Conservation (phyloP, 176 grass and related monocot genomes). For the Sorghum bicolor region DNA sequence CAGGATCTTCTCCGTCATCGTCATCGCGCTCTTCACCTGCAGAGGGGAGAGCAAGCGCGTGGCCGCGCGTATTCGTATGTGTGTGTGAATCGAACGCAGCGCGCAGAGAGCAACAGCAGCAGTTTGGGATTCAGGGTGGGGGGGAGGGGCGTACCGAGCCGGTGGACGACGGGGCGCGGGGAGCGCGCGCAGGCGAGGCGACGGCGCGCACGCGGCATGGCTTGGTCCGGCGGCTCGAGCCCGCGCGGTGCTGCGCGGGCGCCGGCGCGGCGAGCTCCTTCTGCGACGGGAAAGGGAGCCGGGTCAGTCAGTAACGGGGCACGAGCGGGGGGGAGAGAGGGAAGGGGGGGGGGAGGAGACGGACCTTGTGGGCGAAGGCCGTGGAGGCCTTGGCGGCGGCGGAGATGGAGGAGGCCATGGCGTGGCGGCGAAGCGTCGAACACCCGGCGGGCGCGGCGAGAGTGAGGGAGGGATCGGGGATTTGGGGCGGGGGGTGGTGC, state of each 20-base stretch:
- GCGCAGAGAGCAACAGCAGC: neutral
- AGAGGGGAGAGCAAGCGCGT: neutral
- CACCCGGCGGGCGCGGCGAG: conserved; percentile 4
- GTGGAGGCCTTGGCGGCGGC: conserved; percentile 36
- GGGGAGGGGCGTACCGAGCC: conserved; percentile 52
- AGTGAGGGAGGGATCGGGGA: neutral
- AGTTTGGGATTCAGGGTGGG: neutral
- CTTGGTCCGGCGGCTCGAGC: conserved; percentile 17
- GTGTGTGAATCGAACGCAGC: neutral
- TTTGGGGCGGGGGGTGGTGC: neutral
- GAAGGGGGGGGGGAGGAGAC: neutral
- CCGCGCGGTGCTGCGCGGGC: conserved; percentile 34
- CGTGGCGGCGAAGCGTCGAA: conserved; percentile 25
- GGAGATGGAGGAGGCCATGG: conserved; percentile 44
- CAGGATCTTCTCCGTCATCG: conserved; percentile 98
- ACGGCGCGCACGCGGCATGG: conserved; percentile 50
- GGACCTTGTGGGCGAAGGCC: conserved; percentile 35
- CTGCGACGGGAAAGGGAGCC: conserved; percentile 19
- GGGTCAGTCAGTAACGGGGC: neutral
- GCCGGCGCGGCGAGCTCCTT: conserved; percentile 50
- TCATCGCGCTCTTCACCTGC: conserved; percentile 79
- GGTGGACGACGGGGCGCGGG: conserved; percentile 58
- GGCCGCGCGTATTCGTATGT: neutral
- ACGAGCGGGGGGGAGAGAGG: fast-evolving
- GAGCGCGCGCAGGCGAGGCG: conserved; percentile 48